Base-by-base conservation (phyloP, 148 eudicot species). In the Fallopia convolvulus region DNA sequence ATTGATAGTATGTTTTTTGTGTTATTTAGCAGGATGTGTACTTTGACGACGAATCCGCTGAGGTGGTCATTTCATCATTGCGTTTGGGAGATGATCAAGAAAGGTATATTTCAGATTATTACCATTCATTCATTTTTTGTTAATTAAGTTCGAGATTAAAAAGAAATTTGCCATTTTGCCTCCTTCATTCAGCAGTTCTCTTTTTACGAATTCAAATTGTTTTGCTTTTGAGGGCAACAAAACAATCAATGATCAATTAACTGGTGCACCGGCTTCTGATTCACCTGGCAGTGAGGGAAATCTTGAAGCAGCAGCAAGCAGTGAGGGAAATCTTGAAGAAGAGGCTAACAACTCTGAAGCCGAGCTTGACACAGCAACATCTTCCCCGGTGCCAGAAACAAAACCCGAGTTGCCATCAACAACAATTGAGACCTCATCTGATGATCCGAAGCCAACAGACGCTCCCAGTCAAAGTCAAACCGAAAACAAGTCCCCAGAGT, bases 21-120 rank as follows among this genome's bases (percentile, higher is more conserved):
- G 15, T 75, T 50, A 68, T 82, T 84, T 79, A 75, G 70, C 87
- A 95, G 97, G 99, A 95, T 80, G 92, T 95, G 8, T 95, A 92
- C 79, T 90, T 95, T 84, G 99, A 95, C 77, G 99, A 93, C 77
- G 99, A 92, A 78, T 91, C 97, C 78, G 97, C 99, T 75, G 99
- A 95, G 84, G 97, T 95, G 63, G 97, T 93, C 47, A 91, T 95
- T 80, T 95, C 99, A 23, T 95, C 99, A 0, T 89, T 95, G 84
- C 91, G 94, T 49, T 88, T 93, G 56, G 97, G 93, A 76, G 99
- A 91, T 81, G 94, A 91, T 75, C 91, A 89, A 76, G 94, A 89
- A 79, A 86, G 94, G 97, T 93, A 71, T 20, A 79, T 48, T 26
- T 42, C 9, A 32, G 65, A 48, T 74, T 72, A n/a, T 39, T 56